Conservation (phyloP, 2,329 filamentous ascomycete species). For the Fusarium sp. region DNA sequence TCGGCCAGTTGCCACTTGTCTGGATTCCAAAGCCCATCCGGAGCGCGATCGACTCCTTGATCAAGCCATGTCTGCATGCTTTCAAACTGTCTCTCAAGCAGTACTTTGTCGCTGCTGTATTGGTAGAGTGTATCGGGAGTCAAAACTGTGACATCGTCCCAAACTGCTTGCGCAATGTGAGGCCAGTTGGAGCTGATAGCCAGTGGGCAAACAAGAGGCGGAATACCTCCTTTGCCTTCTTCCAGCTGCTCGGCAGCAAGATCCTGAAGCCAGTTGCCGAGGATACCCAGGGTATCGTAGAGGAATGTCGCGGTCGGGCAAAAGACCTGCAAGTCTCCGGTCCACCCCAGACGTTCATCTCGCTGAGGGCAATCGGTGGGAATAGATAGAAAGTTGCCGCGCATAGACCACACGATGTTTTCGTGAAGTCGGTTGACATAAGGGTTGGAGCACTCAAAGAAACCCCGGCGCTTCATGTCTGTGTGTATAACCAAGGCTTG, state of each 20-base stretch:
- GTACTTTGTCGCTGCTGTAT: conserved; percentile 53
- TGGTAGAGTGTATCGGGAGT: conserved; percentile 57
- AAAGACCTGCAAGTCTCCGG: conserved; percentile 65
- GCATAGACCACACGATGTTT: conserved; percentile 70
- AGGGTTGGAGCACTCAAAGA: background rate
- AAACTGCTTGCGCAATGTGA: conserved; percentile 49
- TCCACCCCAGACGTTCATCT: conserved; percentile 69
- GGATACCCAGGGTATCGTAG: conserved; percentile 68
- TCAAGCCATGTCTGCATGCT: conserved; percentile 55
- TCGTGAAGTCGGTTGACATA: conserved; percentile 66
- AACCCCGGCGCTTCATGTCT: conserved; percentile 59
- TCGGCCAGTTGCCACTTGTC: conserved; percentile 42
- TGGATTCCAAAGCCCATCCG: no score
- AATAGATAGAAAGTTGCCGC: conserved; percentile 70
- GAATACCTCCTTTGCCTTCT: background rate
- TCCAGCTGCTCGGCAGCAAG: conserved; percentile 4
- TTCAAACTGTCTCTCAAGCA: conserved; percentile 55
- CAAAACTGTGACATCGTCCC: conserved; percentile 58
- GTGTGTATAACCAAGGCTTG: conserved; percentile 59
- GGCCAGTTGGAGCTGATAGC: background rate
- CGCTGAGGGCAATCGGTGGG: conserved; percentile 71
- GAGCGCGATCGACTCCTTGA: conserved; percentile 40
- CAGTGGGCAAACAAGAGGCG: background rate
- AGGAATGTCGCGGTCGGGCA: conserved; percentile 65
- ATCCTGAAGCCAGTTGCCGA: conserved; percentile 49